Conservation (phyloP, 140 eudicot species). For the Oenanthe javanica region DNA sequence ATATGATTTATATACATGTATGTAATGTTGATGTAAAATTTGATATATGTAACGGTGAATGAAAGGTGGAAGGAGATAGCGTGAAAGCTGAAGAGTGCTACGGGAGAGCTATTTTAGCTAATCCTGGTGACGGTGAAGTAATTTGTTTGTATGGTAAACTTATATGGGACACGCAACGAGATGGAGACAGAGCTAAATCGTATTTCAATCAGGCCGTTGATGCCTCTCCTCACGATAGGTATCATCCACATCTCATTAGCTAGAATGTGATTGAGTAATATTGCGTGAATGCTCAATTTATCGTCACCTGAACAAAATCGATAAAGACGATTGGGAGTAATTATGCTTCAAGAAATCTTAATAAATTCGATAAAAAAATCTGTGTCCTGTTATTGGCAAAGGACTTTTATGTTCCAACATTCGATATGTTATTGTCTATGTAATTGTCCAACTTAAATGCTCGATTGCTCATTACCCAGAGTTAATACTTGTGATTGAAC, state of each 20-base stretch:
- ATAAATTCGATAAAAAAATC: too few relatives aligned
- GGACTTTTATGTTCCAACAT: neutral
- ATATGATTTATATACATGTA: too few relatives aligned
- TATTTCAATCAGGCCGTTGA: slow-evolving; percentile 67
- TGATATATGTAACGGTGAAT: neutral
- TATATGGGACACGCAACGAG: slow-evolving; percentile 63
- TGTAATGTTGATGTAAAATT: too few relatives aligned
- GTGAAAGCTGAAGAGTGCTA: slow-evolving; percentile 75
- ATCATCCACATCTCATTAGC: neutral
- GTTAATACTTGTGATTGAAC: neutral
- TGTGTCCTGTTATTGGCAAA: neutral
- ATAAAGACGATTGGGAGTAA: too few relatives aligned
- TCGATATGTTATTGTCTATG: neutral
- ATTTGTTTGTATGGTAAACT: slow-evolving; percentile 60
- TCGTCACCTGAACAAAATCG: too few relatives aligned
- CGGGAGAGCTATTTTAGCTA: slow-evolving; percentile 79
- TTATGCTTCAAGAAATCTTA: too few relatives aligned
- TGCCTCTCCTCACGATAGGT: slow-evolving; percentile 76
- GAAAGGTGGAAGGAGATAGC: slow-evolving; percentile 55
- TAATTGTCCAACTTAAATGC: too few relatives aligned
- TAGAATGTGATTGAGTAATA: neutral
- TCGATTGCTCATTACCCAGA: too few relatives aligned
- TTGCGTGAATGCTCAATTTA: neutral
- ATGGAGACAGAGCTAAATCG: slow-evolving; percentile 54
- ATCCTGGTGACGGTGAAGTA: slow-evolving; percentile 78